These are phyloP conservation scores for Tritrichomonas foetus DNA, from an alignment of 208 protist genomes.

Conservation along the genomic window DNA sequence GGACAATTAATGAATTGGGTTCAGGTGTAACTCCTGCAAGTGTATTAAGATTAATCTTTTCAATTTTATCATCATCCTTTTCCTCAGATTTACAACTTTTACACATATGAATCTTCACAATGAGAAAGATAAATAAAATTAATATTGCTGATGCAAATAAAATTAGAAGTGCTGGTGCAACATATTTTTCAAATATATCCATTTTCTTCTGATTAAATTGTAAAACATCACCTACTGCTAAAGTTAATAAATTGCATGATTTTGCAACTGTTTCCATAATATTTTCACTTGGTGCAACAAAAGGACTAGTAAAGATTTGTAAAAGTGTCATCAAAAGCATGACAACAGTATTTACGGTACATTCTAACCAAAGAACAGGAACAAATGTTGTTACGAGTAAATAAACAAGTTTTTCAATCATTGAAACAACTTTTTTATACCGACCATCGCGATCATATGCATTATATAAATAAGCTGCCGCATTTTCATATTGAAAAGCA, in stretches of 20 bases:
- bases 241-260: not conserved
- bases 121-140: too few relatives aligned
- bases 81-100: too few relatives aligned
- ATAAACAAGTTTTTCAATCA: constrained; percentile 8
- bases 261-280: not conserved
- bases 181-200: too few relatives aligned
- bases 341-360: not conserved
- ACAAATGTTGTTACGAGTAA: not conserved
- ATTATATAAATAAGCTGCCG: not conserved
- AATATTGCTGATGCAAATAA: too few relatives aligned
- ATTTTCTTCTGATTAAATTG: too few relatives aligned
- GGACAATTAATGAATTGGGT: too few relatives aligned
- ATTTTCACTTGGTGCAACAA: not conserved
- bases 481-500: not conserved
- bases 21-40: too few relatives aligned
- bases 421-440: not conserved
- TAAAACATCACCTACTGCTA: not conserved
- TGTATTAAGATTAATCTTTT: too few relatives aligned
- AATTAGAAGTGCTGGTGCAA: too few relatives aligned
- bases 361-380: not conserved
- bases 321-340: not conserved
- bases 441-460: not conserved
- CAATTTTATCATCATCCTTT: too few relatives aligned
- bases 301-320: not conserved
- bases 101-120: too few relatives aligned